Evolutionary conservation across 495 filamentous ascomycete genomes (phyloP).

Genomic region (Lepraria neglecta): DNA sequence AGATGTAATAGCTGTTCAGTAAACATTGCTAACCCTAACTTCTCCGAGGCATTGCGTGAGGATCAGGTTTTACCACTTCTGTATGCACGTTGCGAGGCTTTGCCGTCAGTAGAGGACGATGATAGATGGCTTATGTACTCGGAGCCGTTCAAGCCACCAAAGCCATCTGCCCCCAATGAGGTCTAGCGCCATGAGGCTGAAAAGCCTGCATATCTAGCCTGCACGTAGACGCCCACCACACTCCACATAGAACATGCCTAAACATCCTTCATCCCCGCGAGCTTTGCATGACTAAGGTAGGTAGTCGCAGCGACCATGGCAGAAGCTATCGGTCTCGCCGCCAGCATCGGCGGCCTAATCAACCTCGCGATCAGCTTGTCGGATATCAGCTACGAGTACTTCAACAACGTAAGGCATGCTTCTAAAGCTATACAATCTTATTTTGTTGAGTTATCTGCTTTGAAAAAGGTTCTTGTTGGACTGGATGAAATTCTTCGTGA

Average conservation of each 20-base stretch:
- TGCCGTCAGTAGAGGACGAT: no score
- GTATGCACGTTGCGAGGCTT: no score
- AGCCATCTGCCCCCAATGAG: no score
- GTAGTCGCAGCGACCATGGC: not conserved
- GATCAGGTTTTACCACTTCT: no score
- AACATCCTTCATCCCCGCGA: not conserved
- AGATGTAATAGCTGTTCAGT: no score
- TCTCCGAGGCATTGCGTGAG: no score
- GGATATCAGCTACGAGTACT: not conserved
- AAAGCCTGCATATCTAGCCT: no score
- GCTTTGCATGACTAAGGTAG: not conserved
- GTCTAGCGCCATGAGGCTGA: no score
- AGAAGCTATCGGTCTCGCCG: not conserved
- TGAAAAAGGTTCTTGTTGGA: not conserved
- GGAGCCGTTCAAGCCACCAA: no score
- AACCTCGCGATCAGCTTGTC: not conserved
- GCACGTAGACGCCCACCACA: no score
- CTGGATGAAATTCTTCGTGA: not conserved
- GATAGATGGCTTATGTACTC: no score
- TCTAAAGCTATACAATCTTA: not conserved
- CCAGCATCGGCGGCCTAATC: not conserved
- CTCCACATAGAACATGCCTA: not conserved
- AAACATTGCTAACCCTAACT: no score
- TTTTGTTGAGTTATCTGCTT: not conserved
- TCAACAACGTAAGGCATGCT: not conserved